Base-by-base conservation (phyloP, 768 basidiomycete species). In the Butyriboletus loyo region DNA sequence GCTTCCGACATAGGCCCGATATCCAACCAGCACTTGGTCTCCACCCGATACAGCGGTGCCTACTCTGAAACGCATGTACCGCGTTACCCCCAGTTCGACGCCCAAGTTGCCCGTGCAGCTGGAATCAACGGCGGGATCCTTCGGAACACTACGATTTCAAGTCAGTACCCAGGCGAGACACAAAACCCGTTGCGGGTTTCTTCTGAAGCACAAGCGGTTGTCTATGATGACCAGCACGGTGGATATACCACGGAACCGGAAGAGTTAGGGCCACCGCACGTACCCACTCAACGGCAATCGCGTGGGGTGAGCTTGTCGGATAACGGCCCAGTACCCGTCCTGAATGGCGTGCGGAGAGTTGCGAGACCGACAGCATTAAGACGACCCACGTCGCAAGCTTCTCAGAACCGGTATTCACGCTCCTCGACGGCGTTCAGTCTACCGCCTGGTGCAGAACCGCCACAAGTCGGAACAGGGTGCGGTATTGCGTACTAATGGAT, bases 271-370 rank as follows among this genome's bases (percentile, higher is more conserved):
- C n/a, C n/a, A 27, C 58, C 46, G n/a, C 62, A 35, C 9, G 31
- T 63, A 25, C 41, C 46, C 36, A 55, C 36, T 31, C 58, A 43
- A 19, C 60, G 60, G 42, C 61, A 59, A 44, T 66, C 70, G 6
- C 81, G 89, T 11, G 92, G 94, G 22, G 78, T 97, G 43, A 85
- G 85, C 40, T 70, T 98, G 50, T 81, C 81, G 49, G 95, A 98
- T 59, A 73, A 81, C 60, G 95, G 95, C 14, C 92, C 91, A 35
- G 88, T 94, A 2, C 85, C 89, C 36, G 80, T 81, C 32, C 80
- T 84, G 9, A 84, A 88, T 17, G 34, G 87, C 49, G 92, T 93
- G 25, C 80, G 92, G 36, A 73, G 92, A 52, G 88, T 95, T 25
- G 80, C 89, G 42, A 75, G 89, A 61, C 82, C 79, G 42, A 64